Conservation (phyloP, 2,329 filamentous ascomycete species). For the Oidium heveae region DNA sequence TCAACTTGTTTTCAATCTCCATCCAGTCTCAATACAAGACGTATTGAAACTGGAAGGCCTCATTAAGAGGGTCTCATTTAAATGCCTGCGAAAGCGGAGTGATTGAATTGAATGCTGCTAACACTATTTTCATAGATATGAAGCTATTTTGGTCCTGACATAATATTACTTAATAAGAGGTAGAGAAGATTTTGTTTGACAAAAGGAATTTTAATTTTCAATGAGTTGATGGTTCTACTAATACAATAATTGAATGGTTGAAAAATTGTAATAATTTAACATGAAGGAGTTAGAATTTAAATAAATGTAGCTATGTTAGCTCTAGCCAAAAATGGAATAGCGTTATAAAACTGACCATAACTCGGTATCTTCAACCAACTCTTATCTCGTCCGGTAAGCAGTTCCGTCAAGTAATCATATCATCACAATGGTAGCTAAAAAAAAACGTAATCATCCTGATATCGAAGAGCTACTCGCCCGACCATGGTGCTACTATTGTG, state of each 20-base stretch:
- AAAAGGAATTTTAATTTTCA: neutral
- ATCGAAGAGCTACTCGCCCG: conserved; percentile 70
- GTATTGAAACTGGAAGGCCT: conserved; percentile 19
- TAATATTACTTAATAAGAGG: neutral
- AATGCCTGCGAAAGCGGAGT: conserved; percentile 19
- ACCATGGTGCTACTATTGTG: conserved; percentile 96
- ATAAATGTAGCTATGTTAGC: neutral
- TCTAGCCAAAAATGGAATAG: neutral
- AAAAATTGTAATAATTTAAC: too few relatives aligned
- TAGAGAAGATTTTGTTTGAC: neutral
- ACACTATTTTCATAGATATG: neutral
- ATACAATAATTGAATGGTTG: neutral
- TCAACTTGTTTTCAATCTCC: conserved; percentile 17
- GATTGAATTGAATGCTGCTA: conserved; percentile 17
- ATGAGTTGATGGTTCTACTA: too few relatives aligned
- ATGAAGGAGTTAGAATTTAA: too few relatives aligned
- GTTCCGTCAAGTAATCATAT: neutral
- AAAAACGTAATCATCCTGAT: conserved; percentile 65
- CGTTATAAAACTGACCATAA: neutral
- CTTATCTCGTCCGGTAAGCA: neutral
- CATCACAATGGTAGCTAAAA: conserved; percentile 49
- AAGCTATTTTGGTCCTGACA: neutral
- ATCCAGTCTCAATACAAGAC: conserved; percentile 21
- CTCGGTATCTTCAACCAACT: neutral
- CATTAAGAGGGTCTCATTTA: conserved; percentile 19